These are phyloP conservation scores for Phytophthora cactorum DNA, from an alignment of 352 stramenopile genomes.

Conservation along the genomic window DNA sequence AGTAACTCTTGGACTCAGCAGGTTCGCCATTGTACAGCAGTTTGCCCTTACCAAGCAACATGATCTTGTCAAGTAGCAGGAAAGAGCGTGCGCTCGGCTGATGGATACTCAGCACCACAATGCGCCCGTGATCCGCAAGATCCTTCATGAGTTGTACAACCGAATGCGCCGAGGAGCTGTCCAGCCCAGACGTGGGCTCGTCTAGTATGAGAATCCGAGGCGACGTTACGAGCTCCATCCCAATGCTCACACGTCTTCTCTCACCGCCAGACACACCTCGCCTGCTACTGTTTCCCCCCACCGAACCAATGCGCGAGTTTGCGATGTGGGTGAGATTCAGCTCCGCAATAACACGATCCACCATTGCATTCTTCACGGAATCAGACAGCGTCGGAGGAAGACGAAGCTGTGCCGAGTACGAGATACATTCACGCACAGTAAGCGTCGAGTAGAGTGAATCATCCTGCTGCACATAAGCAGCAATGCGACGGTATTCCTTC, in stretches of 20 bases:
- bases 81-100: slow-evolving; percentile 93
- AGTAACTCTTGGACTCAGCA: slow-evolving; percentile 56
- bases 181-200: slow-evolving; percentile 93
- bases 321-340: slow-evolving; percentile 77
- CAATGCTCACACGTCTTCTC: slow-evolving; percentile 92
- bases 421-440: slow-evolving; percentile 85
- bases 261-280: slow-evolving; percentile 95
- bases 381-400: slow-evolving; percentile 57
- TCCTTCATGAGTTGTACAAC: slow-evolving; percentile 92
- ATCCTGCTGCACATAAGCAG: slow-evolving; percentile 91
- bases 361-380: slow-evolving; percentile 67
- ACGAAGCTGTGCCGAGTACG: slow-evolving; percentile 82
- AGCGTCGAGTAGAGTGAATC: slow-evolving; percentile 83
- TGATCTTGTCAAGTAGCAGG: slow-evolving; percentile 87
- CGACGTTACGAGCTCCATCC: slow-evolving; percentile 93
- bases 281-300: slow-evolving; percentile 30
- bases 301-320: slow-evolving; percentile 61
- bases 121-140: slow-evolving; percentile 80
- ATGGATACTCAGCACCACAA: slow-evolving; percentile 89
- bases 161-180: slow-evolving; percentile 90
- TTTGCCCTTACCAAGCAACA: slow-evolving; percentile 89
- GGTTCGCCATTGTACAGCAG: slow-evolving; percentile 68
- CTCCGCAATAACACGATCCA: slow-evolving; percentile 72
- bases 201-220: slow-evolving; percentile 90
- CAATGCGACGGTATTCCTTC: slow-evolving; percentile 72